Evolutionary conservation across 441 rosid species (phyloP).

Genomic region (Populus hybrid): DNA sequence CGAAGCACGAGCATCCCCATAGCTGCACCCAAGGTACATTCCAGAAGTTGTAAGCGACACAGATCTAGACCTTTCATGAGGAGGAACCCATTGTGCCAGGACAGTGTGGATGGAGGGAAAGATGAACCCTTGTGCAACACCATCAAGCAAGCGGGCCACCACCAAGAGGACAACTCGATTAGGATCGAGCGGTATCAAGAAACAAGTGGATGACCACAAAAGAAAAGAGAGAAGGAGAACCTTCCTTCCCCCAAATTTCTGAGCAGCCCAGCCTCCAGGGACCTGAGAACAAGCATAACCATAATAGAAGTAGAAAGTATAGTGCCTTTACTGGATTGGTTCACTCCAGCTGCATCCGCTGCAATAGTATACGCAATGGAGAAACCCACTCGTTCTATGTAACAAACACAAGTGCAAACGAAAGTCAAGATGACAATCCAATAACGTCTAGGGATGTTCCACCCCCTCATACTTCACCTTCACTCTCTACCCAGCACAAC

Average conservation of each 20-base stretch:
- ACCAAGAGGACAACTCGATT: slow-evolving; percentile 58
- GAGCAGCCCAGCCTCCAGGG: slow-evolving; percentile 98
- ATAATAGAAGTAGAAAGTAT: slow-evolving; percentile 75
- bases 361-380: slow-evolving; percentile 91
- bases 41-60: slow-evolving; percentile 94
- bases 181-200: slow-evolving; percentile 81
- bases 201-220: slow-evolving; percentile 85
- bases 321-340: slow-evolving; percentile 84
- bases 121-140: slow-evolving; percentile 96
- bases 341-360: slow-evolving; percentile 85
- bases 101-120: slow-evolving; percentile 95
- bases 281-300: slow-evolving; percentile 95
- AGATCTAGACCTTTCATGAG: slow-evolving; percentile 94
- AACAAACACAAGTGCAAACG: slow-evolving; percentile 79
- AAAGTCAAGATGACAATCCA: slow-evolving; percentile 78
- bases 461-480: slow-evolving; percentile 41
- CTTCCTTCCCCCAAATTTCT: slow-evolving; percentile 79
- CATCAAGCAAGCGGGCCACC: slow-evolving; percentile 83
- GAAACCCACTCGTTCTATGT: slow-evolving; percentile 92
- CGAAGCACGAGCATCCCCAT: slow-evolving; percentile 88
- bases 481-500: slow-evolving; percentile 14
- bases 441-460: slow-evolving; percentile 71
- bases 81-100: slow-evolving; percentile 97
- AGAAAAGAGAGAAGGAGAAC: slow-evolving; percentile 88
- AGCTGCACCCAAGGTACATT: slow-evolving; percentile 96